phyloP scores from a whole-genome alignment of 2,329 filamentous ascomycete species.

The Fusarium annulatum region DNA sequence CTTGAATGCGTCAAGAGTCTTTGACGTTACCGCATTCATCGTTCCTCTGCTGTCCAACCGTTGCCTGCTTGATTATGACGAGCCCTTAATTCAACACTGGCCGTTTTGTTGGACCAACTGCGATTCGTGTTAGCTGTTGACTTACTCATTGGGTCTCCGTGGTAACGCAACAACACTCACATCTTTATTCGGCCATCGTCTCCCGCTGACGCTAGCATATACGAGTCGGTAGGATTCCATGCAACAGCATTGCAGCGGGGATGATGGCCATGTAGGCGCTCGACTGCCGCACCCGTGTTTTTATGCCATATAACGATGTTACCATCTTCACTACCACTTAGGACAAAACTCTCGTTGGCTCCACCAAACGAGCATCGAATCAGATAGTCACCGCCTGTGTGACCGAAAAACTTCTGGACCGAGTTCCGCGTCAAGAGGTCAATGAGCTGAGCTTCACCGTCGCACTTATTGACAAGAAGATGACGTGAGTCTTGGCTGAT shows the following conservation, averaged over 20 bases:
- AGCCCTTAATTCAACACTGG: slow-evolving; percentile 36
- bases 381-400: slow-evolving; percentile 79
- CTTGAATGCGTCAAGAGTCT: background rate
- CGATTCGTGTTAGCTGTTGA: slow-evolving; percentile 5
- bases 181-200: slow-evolving; percentile 89
- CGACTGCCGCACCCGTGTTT: slow-evolving; percentile 79
- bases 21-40: slow-evolving; percentile 18
- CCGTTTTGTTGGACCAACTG: slow-evolving; percentile 47
- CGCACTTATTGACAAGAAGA: slow-evolving; percentile 83
- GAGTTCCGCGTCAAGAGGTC: slow-evolving; percentile 78
- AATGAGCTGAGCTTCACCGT: slow-evolving; percentile 81
- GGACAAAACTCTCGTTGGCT: slow-evolving; percentile 89
- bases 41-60: slow-evolving; percentile 37
- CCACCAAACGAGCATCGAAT: slow-evolving; percentile 89
- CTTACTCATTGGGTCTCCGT: background rate
- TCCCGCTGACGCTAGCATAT: slow-evolving; percentile 89
- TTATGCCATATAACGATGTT: slow-evolving; percentile 92
- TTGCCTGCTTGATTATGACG: slow-evolving; percentile 34
- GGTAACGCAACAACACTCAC: slow-evolving; percentile 62
- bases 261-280: slow-evolving; percentile 79
- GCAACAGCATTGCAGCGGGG: slow-evolving; percentile 86
- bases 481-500: slow-evolving; percentile 85
- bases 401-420: slow-evolving; percentile 80
- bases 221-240: slow-evolving; percentile 87
- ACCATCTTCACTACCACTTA: slow-evolving; percentile 87